Evolutionary conservation across 176 grass and related monocot genomes (phyloP), one percentile per base, ranked within the genome.

Genomic region (Phoenix dactylifera): DNA sequence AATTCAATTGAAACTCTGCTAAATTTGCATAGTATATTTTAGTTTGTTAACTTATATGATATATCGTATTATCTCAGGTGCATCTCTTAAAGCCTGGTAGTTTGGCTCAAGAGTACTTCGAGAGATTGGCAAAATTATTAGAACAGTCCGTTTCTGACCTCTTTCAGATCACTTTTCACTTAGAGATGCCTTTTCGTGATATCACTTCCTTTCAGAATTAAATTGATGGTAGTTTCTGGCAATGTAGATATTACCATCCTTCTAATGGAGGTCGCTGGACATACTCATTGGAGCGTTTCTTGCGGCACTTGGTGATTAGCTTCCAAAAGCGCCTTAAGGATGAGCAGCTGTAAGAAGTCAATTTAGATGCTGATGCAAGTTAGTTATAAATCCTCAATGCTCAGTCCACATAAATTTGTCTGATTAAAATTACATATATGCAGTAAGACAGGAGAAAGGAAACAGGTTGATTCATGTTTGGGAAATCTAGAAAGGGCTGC

Each of bases 241-340:
- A 62, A 77, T 85, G 24, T 77, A 97, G 92, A 73, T 97, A 91
- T 72, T 97, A 97, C 59, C 92, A 97, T 79, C 92, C 92, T 58
- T 97, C 92, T 49, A 97, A 97, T 85, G 92, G 87, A 64, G 92
- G 92, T 68, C 87, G 78, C 10, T 97, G 92, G 92, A 97, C 87
- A 58, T 80, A 88, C 59, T 80, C 87, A 50, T 69, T 97, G 74
- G 84, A 88, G 71, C 76, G 75, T 26, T 97, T 97, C 70, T 72
- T 97, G 74, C 78, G 87, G 18, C 75, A 83, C 73, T 79, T 97
- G 30, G 73, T 97, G 53, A 55, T 85, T 78, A 85, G 79, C 51
- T 97, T 97, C 49, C 83, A 80, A 74, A 85, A 86, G 25, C 87
- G 87, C 16, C 83, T 97, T 85, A 69, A 82, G 61, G 39, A 77